Evolutionary conservation across 2,329 filamentous ascomycete species (phyloP).

Genomic region (Aspergillus sp.): DNA sequence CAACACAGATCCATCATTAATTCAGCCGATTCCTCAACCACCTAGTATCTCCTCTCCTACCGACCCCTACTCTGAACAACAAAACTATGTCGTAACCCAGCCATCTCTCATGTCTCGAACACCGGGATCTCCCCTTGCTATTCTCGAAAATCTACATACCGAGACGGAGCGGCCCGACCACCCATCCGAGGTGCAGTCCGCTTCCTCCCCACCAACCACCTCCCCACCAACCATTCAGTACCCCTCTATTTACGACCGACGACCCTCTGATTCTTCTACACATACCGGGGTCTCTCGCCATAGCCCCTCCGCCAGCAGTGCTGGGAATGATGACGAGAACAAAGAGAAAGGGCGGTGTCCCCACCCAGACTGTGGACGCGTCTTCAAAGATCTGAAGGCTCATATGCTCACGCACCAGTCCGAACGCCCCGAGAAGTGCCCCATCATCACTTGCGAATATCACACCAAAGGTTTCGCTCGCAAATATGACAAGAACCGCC

Average conservation of each 20-base stretch:
- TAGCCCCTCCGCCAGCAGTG: conserved; percentile 52
- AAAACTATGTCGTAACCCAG: conserved; percentile 18
- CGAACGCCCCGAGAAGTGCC: conserved; percentile 88
- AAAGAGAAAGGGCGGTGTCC: conserved; percentile 64
- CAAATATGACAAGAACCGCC: conserved; percentile 94
- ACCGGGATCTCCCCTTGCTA: conserved; percentile 28
- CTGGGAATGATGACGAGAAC: conserved; percentile 53
- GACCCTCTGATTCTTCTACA: conserved; percentile 62
- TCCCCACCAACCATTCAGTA: conserved; percentile 50
- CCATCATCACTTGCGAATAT: conserved; percentile 85
- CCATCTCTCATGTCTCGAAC: conserved; percentile 14
- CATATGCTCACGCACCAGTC: conserved; percentile 92
- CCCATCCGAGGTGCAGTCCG: neutral
- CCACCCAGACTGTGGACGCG: conserved; percentile 72
- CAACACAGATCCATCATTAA: conserved; percentile 53
- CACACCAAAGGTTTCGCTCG: conserved; percentile 85
- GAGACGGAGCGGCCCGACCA: neutral
- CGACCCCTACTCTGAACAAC: conserved; percentile 28
- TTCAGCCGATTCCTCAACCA: conserved; percentile 42
- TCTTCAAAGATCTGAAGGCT: conserved; percentile 85
- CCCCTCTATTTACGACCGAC: conserved; percentile 43
- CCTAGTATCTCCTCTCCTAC: conserved; percentile 21
- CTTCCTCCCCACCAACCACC: conserved; percentile 56
- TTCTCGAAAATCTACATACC: conserved; percentile 10
- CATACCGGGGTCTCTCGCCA: conserved; percentile 56